Evolutionary conservation across 208 protist genomes (phyloP).

Genomic region (Novymonas esmeraldas): DNA sequence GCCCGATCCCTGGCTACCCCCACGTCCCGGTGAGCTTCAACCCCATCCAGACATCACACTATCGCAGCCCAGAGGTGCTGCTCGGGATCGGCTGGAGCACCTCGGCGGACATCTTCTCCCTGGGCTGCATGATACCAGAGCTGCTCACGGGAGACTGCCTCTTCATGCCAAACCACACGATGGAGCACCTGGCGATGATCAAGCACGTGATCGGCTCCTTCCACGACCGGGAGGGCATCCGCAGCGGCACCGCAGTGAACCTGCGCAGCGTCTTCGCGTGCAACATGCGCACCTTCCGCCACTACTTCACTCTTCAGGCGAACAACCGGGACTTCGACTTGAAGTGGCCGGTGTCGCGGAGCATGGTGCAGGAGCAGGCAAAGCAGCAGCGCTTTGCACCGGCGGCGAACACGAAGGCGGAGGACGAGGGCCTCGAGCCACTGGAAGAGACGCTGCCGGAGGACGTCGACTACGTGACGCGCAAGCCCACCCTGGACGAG

Average conservation of each 20-base stretch:
- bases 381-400: conserved; percentile 29
- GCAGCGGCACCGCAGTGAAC: conserved; percentile 18
- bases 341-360: conserved; percentile 52
- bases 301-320: conserved; percentile 54
- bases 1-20: conserved; percentile 40
- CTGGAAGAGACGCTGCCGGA: conserved; percentile 34
- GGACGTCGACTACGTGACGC: conserved; percentile 60
- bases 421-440: conserved; percentile 36
- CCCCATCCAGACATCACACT: conserved; percentile 82
- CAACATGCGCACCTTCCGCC: conserved; percentile 53
- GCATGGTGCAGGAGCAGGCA: conserved; percentile 31
- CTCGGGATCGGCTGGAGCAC: conserved; percentile 69
- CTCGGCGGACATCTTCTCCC: conserved; percentile 77
- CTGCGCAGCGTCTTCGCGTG: conserved; percentile 44
- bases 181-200: conserved; percentile 84
- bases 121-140: conserved; percentile 87
- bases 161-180: conserved; percentile 73
- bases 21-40: conserved; percentile 58
- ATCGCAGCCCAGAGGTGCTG: conserved; percentile 81
- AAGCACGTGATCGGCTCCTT: conserved; percentile 78
- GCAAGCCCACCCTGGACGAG: conserved; percentile 63
- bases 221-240: conserved; percentile 25
- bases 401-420: conserved; percentile 17
- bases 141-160: conserved; percentile 74
- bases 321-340: conserved; percentile 48